Conservation (phyloP, 345 rosid species). For the Citropsis articulata region DNA sequence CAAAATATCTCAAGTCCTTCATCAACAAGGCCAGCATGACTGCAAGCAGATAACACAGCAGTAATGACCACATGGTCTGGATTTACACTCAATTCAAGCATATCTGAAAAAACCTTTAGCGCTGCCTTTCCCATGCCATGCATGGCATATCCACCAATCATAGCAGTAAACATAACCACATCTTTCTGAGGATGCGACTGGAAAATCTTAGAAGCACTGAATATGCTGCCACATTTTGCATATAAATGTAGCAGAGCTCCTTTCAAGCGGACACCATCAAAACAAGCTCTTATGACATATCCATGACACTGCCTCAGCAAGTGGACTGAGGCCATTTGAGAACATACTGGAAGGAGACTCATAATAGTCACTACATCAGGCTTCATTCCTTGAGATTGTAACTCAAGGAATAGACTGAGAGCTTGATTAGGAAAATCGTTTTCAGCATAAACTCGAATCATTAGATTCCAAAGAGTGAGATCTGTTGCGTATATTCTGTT, state of each 20-base stretch:
- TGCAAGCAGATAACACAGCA: conserved; percentile 72
- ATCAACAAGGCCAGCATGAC: conserved; percentile 74
- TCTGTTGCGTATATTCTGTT: conserved; percentile 43
- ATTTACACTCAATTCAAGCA: conserved; percentile 56
- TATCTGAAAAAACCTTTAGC: conserved; percentile 50
- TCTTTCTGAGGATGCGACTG: conserved; percentile 49
- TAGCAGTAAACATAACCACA: conserved; percentile 70
- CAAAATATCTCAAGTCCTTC: conserved; percentile 64
- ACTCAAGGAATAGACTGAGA: conserved; percentile 43
- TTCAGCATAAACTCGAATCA: conserved; percentile 65
- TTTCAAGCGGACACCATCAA: conserved; percentile 51
- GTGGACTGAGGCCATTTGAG: conserved; percentile 56
- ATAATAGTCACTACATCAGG: conserved; percentile 72
- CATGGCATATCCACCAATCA: conserved; percentile 77
- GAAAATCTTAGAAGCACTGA: conserved; percentile 57
- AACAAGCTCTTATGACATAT: conserved; percentile 55
- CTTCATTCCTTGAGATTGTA: conserved; percentile 60
- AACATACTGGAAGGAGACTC: conserved; percentile 73
- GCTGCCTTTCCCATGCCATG: conserved; percentile 89
- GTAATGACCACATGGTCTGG: conserved; percentile 78
- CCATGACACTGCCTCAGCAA: conserved; percentile 75
- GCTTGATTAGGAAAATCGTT: conserved; percentile 51
- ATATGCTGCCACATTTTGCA: conserved; percentile 76
- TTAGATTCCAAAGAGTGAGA: conserved; percentile 83
- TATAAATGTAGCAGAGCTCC: conserved; percentile 71